Conservation (phyloP, 75 land plant species). For the Larix kaempferi region DNA sequence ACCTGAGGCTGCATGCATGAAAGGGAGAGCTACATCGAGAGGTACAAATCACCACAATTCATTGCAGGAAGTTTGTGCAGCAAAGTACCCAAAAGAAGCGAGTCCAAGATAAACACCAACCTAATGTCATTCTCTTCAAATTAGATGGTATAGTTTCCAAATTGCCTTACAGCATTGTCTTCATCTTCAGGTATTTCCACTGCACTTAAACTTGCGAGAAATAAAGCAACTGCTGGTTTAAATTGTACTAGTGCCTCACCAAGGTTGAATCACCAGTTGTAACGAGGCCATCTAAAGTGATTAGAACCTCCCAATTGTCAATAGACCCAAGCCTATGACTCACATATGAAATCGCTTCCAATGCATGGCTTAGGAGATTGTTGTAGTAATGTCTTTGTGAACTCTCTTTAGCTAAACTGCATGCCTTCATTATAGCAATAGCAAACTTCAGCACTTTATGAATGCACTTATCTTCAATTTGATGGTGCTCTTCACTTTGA, state of each 20-base stretch:
- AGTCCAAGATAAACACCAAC: constrained; percentile 67
- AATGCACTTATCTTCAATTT: constrained; percentile 26
- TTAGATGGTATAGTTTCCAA: constrained; percentile 67
- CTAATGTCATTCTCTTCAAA: constrained; percentile 88
- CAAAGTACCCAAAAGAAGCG: constrained; percentile 87
- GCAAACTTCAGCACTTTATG: constrained; percentile 41
- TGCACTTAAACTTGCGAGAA: constrained; percentile 58
- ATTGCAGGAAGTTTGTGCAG: constrained; percentile 64
- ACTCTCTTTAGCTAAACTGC: constrained; percentile 17
- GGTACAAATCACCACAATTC: constrained; percentile 96
- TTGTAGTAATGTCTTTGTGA: constrained; percentile 20
- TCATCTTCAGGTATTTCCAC: constrained; percentile 62
- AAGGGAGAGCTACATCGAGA: constrained; percentile 79
- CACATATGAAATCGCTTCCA: constrained; percentile 35
- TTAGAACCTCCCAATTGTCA: constrained; percentile 36
- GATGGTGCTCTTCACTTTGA: constrained; percentile 19
- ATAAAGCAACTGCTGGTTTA: constrained; percentile 63
- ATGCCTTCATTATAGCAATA: constrained; percentile 27
- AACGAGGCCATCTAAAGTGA: constrained; percentile 49
- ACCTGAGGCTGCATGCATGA: too few species aligned
- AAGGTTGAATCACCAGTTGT: constrained; percentile 11
- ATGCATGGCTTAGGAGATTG: constrained; percentile 42
- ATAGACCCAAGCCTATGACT: constrained; percentile 34
- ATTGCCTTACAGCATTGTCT: constrained; percentile 37
- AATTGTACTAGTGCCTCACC: constrained; percentile 26